Evolutionary conservation across 768 basidiomycete genomes (phyloP).

Genomic region (Naganishia onofrii): DNA sequence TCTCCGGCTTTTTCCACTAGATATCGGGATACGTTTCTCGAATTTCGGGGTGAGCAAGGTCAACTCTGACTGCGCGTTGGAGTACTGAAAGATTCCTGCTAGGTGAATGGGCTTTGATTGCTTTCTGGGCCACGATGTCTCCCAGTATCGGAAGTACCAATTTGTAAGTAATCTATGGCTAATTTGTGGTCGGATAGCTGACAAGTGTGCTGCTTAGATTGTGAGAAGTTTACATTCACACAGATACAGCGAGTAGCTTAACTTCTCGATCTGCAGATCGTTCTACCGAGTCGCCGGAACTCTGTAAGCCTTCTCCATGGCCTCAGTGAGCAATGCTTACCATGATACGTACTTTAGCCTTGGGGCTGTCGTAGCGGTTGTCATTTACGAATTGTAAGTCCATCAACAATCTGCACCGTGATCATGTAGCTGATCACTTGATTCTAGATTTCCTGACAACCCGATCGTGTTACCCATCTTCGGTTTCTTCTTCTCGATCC

Average conservation of each 20-base stretch:
- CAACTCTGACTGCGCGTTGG: too few relatives aligned
- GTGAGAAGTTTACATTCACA: not conserved
- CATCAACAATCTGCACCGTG: too few relatives aligned
- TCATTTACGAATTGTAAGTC: constrained; percentile 60
- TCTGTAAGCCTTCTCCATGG: constrained; percentile 58
- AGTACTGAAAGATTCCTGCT: not conserved
- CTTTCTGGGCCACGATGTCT: constrained; percentile 59
- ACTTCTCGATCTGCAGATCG: constrained; percentile 34
- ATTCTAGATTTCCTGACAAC: constrained; percentile 66
- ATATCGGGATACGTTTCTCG: constrained; percentile 73
- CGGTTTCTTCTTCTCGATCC: constrained; percentile 73
- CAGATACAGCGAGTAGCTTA: not conserved
- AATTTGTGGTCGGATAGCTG: not conserved
- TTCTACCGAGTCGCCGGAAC: constrained; percentile 83
- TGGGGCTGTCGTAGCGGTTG: constrained; percentile 74
- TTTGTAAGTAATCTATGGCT: constrained; percentile 55
- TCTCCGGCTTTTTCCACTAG: constrained; percentile 81
- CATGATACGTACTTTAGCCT: not conserved
- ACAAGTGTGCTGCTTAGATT: not conserved
- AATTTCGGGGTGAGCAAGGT: constrained; percentile 62
- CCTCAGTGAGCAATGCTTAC: not conserved
- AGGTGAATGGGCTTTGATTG: constrained; percentile 87
- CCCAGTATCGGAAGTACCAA: constrained; percentile 67
- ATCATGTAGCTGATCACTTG: not conserved
- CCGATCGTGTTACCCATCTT: constrained; percentile 71